A percentile compares a stretch with the other conserved stretches of the same genome.
phyloP scores from a whole-genome alignment of 768 basidiomycete species.

The Obba rivulosa region DNA sequence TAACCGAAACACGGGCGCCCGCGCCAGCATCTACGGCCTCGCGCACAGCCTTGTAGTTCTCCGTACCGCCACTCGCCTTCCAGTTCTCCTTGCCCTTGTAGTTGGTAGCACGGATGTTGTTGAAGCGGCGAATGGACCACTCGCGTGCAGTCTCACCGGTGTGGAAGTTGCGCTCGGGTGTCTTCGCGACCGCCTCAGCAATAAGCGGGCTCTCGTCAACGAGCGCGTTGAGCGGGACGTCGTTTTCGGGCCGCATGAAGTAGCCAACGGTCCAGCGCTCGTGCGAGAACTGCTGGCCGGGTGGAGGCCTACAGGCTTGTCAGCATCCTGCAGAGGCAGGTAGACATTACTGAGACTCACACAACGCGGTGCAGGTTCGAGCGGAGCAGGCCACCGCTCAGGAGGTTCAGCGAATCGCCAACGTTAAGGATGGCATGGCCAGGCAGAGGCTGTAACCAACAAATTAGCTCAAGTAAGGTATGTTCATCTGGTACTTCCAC shows the following conservation, averaged over 20 bases:
- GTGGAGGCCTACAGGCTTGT: conserved; percentile 36
- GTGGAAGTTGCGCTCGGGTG: conserved; percentile 27
- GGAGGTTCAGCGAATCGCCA: conserved; percentile 52
- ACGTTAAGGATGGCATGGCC: conserved; percentile 29
- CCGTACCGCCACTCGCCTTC: too few species aligned
- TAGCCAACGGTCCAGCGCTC: conserved; percentile 67
- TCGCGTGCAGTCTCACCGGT: conserved; percentile 31
- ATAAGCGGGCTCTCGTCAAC: conserved; percentile 45
- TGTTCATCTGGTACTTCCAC: background rate
- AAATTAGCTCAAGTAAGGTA: background rate
- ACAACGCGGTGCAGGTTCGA: conserved; percentile 62
- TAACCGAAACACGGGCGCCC: too few species aligned
- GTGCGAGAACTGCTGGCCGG: conserved; percentile 44
- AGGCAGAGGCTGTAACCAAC: conserved; percentile 19
- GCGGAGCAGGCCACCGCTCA: conserved; percentile 59
- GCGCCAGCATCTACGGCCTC: too few species aligned
- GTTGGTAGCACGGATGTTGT: conserved; percentile 24
- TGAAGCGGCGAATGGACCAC: conserved; percentile 36
- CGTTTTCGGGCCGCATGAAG: conserved; percentile 60
- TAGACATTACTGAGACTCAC: conserved; percentile 24
- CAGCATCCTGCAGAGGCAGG: background rate
- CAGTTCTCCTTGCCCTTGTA: conserved; percentile 6
- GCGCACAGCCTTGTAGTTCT: too few species aligned
- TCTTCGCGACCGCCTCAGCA: conserved; percentile 33
- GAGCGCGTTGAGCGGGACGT: conserved; percentile 45